Evolutionary conservation across 305 asterid genomes (phyloP).

Genomic region (Striga hermonthica): DNA sequence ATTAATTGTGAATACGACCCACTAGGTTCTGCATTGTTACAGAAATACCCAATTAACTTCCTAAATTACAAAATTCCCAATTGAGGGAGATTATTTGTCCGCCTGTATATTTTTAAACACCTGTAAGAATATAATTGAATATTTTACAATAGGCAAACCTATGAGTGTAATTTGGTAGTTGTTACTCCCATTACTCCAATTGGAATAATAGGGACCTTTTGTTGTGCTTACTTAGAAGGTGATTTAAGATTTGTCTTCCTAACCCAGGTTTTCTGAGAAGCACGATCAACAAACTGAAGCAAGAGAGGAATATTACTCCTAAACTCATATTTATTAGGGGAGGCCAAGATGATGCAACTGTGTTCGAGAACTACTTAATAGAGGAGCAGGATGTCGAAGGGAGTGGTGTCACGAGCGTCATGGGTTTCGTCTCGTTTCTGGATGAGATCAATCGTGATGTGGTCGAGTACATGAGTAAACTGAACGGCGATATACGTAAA

Average conservation of each 20-base stretch:
- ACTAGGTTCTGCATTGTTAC: not conserved
- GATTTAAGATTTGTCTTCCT: slow-evolving; percentile 15
- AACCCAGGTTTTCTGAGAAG: slow-evolving; percentile 76
- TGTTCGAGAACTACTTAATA: slow-evolving; percentile 81
- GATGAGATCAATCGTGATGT: slow-evolving; percentile 77
- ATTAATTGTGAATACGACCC: not conserved
- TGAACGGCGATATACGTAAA: slow-evolving; percentile 29
- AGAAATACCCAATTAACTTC: not conserved
- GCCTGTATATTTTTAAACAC: too few species aligned
- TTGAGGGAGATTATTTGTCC: not conserved
- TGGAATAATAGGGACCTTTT: too few species aligned
- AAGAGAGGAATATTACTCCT: slow-evolving; percentile 86
- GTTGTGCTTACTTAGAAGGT: too few species aligned
- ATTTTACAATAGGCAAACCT: too few species aligned
- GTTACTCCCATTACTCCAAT: too few species aligned
- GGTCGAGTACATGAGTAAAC: slow-evolving; percentile 59
- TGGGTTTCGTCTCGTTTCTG: slow-evolving; percentile 88
- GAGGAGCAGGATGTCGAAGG: slow-evolving; percentile 96
- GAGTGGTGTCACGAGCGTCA: slow-evolving; percentile 72
- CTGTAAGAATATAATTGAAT: too few species aligned
- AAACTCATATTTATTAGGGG: slow-evolving; percentile 73
- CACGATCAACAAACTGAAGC: slow-evolving; percentile 79
- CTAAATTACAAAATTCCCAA: not conserved
- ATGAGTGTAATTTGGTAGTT: too few species aligned
- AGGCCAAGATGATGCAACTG: slow-evolving; percentile 83